Evolutionary conservation across 805 yeast genomes (phyloP).

Genomic region (Myxozyma mucilagina): DNA sequence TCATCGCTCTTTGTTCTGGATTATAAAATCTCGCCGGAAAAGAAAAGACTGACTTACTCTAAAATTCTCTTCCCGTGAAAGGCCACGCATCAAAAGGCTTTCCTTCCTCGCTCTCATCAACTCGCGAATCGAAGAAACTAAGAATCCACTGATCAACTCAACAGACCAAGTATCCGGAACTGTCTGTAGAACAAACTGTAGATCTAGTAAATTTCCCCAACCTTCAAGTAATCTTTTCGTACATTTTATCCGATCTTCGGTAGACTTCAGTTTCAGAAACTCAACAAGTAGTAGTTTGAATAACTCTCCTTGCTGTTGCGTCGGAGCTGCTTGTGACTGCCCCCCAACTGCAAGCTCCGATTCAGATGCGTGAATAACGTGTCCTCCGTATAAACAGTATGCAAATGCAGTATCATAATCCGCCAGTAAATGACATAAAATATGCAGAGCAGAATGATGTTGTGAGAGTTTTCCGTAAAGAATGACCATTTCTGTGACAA

Average conservation of each 20-base stretch:
- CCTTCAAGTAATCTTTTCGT: conserved; percentile 36
- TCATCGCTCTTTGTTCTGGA: neutral
- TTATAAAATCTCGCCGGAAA: neutral
- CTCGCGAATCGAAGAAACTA: conserved; percentile 30
- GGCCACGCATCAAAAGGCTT: conserved; percentile 27
- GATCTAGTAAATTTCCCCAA: conserved; percentile 37
- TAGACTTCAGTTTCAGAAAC: conserved; percentile 33
- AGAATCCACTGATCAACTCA: conserved; percentile 36
- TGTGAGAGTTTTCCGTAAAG: conserved; percentile 36
- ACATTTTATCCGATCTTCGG: conserved; percentile 32
- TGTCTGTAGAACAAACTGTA: conserved; percentile 34
- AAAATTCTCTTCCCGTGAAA: conserved; percentile 33
- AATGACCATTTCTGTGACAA: conserved; percentile 40
- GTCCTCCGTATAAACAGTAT: conserved; percentile 38
- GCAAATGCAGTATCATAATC: conserved; percentile 42
- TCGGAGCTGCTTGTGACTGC: conserved; percentile 9
- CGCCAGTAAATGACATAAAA: conserved; percentile 37
- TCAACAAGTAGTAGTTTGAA: conserved; percentile 36
- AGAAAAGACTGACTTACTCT: conserved; percentile 3
- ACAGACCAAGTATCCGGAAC: conserved; percentile 41
- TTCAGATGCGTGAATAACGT: conserved; percentile 27
- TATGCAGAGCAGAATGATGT: conserved; percentile 40
- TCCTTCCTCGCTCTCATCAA: conserved; percentile 26
- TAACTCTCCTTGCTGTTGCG: conserved; percentile 33
- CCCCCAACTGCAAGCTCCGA: conserved; percentile 13